Base-by-base conservation (phyloP, 371 early-diverging fungal genomes). In the Mortierella sp. region DNA sequence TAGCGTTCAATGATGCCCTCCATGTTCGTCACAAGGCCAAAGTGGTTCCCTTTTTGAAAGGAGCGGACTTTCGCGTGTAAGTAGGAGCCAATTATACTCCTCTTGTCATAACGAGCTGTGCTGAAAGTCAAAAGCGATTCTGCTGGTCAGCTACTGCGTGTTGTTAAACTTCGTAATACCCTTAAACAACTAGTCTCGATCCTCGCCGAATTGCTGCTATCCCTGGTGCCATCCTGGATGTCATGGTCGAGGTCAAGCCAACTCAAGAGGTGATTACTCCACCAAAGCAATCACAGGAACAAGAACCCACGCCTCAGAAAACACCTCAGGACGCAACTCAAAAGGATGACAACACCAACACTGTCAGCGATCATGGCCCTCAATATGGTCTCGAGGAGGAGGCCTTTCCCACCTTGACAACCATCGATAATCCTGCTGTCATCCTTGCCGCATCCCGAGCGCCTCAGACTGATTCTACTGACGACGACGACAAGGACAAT, bases 21-120 rank as follows among this genome's bases (percentile, higher is more conserved):
- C 65, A 65, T 24, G 24, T 65, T 19, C 65, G 65, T 21, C 65
- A 65, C 21, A 65, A 65, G 42, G 65, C 65, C 38, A 65, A 21
- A 24, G 34, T 65, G 11, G 19, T 65, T 19, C 65, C 65, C 1
- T 65, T 65, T 21, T 65, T 65, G 65, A 65, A 65, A 21, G 65
- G 65, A 3, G 1, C 65, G 7, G 65, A 65, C 38, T 65, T 65
- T 65, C 16, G 38, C 2, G 38, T 65, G 38, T 65, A 34, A 65
- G 65, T 11, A 6, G n/a, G 0, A 9, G 2, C n/a, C 1, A 1
- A 14, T 50, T 14, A 13, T 50, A 2, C 42, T 5, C 5, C 8
- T n/a, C 0, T 55, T 55, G 26, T 21, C 55, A 24, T 38, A 38
- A 38, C 42, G 42, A 38, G 42, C 42, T 38, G 42, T 38, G 42